Conservation (phyloP, 768 basidiomycete species). For the Candolleomyces aberdarensis region DNA sequence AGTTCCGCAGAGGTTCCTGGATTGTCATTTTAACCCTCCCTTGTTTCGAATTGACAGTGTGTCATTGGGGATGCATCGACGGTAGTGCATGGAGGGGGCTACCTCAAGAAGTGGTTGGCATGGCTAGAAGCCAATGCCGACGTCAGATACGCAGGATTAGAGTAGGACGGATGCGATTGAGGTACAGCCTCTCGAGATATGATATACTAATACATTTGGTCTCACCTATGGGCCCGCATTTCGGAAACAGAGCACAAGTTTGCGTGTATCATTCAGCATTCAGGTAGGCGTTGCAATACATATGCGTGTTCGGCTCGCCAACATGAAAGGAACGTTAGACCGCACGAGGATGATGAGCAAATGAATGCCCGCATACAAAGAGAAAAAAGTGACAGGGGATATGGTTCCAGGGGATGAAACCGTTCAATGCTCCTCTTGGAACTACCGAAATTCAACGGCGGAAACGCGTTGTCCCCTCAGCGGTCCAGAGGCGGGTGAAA, state of each 20-base stretch:
- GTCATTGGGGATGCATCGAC: slow-evolving; percentile 94
- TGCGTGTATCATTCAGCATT: too few species aligned
- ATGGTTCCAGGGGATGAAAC: background rate
- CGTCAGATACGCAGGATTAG: slow-evolving; percentile 77
- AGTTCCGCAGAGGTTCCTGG: background rate
- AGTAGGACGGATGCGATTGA: slow-evolving; percentile 30
- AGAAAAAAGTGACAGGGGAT: background rate
- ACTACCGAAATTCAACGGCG: too few species aligned
- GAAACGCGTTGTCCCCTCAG: too few species aligned
- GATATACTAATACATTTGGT: too few species aligned
- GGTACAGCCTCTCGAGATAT: too few species aligned
- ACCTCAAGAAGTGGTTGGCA: slow-evolving; percentile 84
- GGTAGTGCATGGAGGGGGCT: slow-evolving; percentile 77
- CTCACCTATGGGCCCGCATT: too few species aligned
- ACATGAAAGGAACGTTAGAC: too few species aligned
- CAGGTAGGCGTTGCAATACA: too few species aligned
- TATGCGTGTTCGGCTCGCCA: too few species aligned
- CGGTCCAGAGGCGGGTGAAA: too few species aligned
- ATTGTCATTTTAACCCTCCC: background rate
- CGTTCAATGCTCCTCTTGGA: slow-evolving; percentile 62
- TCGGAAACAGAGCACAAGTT: too few species aligned
- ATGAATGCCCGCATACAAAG: background rate
- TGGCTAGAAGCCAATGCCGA: slow-evolving; percentile 93
- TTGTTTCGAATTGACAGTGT: slow-evolving; percentile 49
- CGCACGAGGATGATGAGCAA: too few species aligned